phyloP scores from a whole-genome alignment of 768 basidiomycete genomes.

The Coprinopsis sp. region DNA sequence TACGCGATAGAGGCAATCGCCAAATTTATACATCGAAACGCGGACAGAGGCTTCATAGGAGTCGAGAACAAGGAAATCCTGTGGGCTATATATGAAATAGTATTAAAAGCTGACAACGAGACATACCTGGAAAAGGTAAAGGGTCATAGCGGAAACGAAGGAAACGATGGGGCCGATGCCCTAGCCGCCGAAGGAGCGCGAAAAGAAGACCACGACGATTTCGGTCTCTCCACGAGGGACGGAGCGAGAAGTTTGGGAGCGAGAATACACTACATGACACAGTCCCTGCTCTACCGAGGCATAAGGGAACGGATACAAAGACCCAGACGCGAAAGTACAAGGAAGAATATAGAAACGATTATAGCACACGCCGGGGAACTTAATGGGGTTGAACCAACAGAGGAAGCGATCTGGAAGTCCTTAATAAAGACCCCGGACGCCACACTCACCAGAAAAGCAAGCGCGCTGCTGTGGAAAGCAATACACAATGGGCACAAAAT shows the following conservation, averaged over 20 bases:
- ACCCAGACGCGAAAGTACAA: neutral
- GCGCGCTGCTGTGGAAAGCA: constrained; percentile 18
- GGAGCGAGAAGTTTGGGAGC: neutral
- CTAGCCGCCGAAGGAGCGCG: constrained; percentile 8
- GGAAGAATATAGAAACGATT: neutral
- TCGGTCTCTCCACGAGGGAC: neutral
- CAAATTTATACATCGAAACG: constrained; percentile 1
- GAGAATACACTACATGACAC: neutral
- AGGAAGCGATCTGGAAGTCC: neutral
- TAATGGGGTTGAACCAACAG: neutral
- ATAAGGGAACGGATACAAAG: neutral
- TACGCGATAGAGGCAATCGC: constrained; percentile 13
- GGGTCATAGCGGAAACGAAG: constrained; percentile 10
- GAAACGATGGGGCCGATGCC: constrained; percentile 14
- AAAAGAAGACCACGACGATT: neutral
- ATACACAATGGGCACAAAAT: constrained; percentile 19
- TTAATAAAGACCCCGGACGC: neutral
- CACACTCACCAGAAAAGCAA: neutral
- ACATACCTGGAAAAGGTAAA: constrained; percentile 12
- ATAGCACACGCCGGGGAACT: neutral
- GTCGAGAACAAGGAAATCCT: constrained; percentile 1
- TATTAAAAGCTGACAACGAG: neutral
- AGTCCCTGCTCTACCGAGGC: neutral
- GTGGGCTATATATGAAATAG: neutral
- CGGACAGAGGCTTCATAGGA: constrained; percentile 13